These are phyloP conservation scores for Rubus idaeus DNA, from an alignment of 306 rosid genomes.

Conservation along the genomic window DNA sequence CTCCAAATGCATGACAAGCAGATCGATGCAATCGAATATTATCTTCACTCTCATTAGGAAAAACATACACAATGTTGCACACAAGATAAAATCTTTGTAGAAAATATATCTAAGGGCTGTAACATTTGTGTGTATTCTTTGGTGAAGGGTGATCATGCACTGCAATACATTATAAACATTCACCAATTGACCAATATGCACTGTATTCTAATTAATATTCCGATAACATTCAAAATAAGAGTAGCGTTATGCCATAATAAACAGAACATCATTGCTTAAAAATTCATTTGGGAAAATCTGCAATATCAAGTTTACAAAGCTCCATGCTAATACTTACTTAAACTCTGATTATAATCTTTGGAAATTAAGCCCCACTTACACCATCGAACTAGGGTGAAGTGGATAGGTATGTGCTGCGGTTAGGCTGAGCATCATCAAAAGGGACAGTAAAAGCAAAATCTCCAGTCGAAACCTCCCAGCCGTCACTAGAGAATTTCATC, in stretches of 20 bases:
- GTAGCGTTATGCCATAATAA: not conserved
- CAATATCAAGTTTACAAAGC: not conserved
- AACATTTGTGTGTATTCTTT: too few species aligned
- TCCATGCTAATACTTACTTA: not conserved
- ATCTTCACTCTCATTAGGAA: not conserved
- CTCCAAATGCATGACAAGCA: too few species aligned
- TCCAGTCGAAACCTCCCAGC: not conserved
- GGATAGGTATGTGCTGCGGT: not conserved
- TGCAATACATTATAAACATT: not conserved
- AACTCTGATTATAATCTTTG: not conserved
- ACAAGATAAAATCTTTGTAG: not conserved
- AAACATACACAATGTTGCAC: not conserved
- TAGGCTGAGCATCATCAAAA: not conserved
- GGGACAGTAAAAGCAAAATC: not conserved
- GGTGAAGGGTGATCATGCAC: not conserved
- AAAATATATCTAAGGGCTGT: too few species aligned
- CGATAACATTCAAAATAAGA: not conserved
- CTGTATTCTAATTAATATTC: not conserved
- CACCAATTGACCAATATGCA: not conserved
- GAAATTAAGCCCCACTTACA: not conserved
- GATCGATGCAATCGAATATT: too few species aligned
- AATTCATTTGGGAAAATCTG: not conserved
- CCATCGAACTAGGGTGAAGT: not conserved
- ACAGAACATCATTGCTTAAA: not conserved
- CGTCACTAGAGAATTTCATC: not conserved